Percentiles rank a stretch among this genome's conserved stretches.
Evolutionary conservation across 2,329 filamentous ascomycete genomes (phyloP).

Genomic region (Xylariaceae sp.): DNA sequence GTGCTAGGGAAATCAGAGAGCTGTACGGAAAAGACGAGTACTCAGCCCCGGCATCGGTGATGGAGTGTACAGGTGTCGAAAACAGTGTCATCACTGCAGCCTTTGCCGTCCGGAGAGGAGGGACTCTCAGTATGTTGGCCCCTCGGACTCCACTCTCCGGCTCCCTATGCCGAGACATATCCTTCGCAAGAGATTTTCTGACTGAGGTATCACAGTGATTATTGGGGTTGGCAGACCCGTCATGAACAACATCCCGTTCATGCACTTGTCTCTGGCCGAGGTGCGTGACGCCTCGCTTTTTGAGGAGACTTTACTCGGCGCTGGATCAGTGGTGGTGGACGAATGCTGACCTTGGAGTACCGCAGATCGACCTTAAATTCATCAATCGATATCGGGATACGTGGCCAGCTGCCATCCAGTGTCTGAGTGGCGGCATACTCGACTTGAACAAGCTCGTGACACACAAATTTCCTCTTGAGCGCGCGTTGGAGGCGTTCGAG

Average conservation of each 20-base stretch:
- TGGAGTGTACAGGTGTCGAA: slow-evolving; percentile 62
- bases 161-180: slow-evolving; percentile 8
- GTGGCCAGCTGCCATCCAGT: slow-evolving; percentile 59
- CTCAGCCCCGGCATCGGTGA: slow-evolving; percentile 46
- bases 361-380: slow-evolving; percentile 57
- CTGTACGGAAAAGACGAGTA: slow-evolving; percentile 47
- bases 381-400: slow-evolving; percentile 65
- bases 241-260: slow-evolving; percentile 61
- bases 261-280: slow-evolving; percentile 57
- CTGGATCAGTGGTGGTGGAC: neutral
- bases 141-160: neutral
- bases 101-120: slow-evolving; percentile 49
- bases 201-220: slow-evolving; percentile 32
- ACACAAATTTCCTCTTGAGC: slow-evolving; percentile 55
- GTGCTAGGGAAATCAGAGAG: slow-evolving; percentile 43
- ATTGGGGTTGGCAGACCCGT: slow-evolving; percentile 55
- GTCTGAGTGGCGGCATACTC: slow-evolving; percentile 50
- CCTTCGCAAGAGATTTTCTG: neutral
- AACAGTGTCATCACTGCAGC: slow-evolving; percentile 53
- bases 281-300: slow-evolving; percentile 23
- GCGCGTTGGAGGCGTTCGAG: slow-evolving; percentile 50
- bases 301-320: neutral
- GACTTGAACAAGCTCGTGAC: slow-evolving; percentile 56
- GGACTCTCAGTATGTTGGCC: slow-evolving; percentile 35
- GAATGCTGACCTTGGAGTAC: neutral